phyloP scores from a whole-genome alignment of 2,329 filamentous ascomycete genomes.

The Penicillium sp. region DNA sequence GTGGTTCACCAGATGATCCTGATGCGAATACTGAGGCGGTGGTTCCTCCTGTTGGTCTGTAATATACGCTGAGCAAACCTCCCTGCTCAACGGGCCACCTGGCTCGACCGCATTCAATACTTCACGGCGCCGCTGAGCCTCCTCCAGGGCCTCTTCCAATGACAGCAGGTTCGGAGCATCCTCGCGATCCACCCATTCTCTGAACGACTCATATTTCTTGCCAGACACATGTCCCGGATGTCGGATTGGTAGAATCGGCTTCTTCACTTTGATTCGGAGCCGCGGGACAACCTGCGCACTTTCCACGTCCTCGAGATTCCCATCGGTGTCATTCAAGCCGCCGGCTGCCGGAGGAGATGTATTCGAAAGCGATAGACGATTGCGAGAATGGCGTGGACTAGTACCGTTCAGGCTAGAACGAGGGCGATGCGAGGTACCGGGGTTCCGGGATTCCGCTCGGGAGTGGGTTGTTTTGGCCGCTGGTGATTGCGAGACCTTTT shows the following conservation, averaged over 20 bases:
- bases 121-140: slow-evolving; percentile 64
- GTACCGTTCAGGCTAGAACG: slow-evolving; percentile 20
- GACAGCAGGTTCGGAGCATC: slow-evolving; percentile 46
- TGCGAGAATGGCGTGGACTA: slow-evolving; percentile 24
- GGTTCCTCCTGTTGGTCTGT: slow-evolving; percentile 72
- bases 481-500: slow-evolving; percentile 26
- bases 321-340: slow-evolving; percentile 12
- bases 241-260: slow-evolving; percentile 48
- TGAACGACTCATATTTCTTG: slow-evolving; percentile 49
- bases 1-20: slow-evolving; percentile 78
- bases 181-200: slow-evolving; percentile 61
- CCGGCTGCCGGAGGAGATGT: slow-evolving; percentile 14
- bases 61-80: slow-evolving; percentile 66
- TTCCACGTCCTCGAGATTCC: slow-evolving; percentile 18
- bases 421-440: slow-evolving; percentile 20
- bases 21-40: slow-evolving; percentile 74
- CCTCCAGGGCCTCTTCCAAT: slow-evolving; percentile 59
- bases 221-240: slow-evolving; percentile 50
- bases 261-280: slow-evolving; percentile 49
- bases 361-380: slow-evolving; percentile 26
- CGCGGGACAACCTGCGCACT: slow-evolving; percentile 29
- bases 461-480: slow-evolving; percentile 23
- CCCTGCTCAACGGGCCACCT: slow-evolving; percentile 68
- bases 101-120: slow-evolving; percentile 69
- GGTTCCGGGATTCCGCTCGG: slow-evolving; percentile 31